phyloP scores from a whole-genome alignment of 129 eudicot genomes.

The Gnaphalium uliginosum region DNA sequence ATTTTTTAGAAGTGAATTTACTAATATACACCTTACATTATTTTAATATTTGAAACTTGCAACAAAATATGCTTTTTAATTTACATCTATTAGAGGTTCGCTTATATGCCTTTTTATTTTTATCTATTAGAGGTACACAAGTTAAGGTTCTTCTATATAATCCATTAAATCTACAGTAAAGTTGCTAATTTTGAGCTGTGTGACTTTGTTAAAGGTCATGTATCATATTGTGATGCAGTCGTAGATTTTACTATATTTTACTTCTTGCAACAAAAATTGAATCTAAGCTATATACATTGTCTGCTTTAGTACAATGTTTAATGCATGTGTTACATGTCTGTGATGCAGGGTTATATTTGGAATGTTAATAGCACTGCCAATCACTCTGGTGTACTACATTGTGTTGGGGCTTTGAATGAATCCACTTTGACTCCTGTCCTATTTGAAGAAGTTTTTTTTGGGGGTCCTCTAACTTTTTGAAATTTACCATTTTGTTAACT shows the following conservation, averaged over 20 bases:
- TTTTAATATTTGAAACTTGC: too few species aligned
- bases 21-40: too few species aligned
- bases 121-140: too few species aligned
- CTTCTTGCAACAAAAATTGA: not conserved
- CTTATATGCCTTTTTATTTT: too few species aligned
- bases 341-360: conserved; percentile 88
- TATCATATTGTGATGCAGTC: not conserved
- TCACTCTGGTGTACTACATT: conserved; percentile 83
- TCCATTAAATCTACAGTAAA: too few species aligned
- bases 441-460: conserved; percentile 29
- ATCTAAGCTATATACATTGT: too few species aligned
- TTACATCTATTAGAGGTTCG: too few species aligned
- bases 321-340: conserved; percentile 27
- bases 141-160: too few species aligned
- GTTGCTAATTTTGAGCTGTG: too few species aligned
- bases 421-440: conserved; percentile 7
- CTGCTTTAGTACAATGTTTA: conserved; percentile 20
- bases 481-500: conserved; percentile 35
- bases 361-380: conserved; percentile 84
- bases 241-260: not conserved
- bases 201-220: not conserved
- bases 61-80: too few species aligned
- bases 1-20: too few species aligned
- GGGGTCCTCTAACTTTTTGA: conserved; percentile 39
- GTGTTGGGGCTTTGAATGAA: conserved; percentile 66